Conservation (phyloP, 306 rosid species). For the Oemleria cerasiformis region DNA sequence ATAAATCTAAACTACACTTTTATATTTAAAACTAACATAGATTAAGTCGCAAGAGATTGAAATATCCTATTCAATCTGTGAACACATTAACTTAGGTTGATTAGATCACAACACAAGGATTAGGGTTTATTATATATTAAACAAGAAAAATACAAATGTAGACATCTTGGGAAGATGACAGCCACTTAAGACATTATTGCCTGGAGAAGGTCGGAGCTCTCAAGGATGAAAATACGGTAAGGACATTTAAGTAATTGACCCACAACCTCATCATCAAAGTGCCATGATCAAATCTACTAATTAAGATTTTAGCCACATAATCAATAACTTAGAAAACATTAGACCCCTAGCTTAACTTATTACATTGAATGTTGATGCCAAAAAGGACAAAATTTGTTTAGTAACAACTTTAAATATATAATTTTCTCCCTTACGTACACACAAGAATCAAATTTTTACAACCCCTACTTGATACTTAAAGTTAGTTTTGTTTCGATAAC, state of each 20-base stretch:
- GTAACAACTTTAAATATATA: neutral
- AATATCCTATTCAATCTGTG: neutral
- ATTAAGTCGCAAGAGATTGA: neutral
- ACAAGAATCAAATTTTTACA: neutral
- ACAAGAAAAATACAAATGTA: neutral
- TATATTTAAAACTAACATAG: too few species aligned
- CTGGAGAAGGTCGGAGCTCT: slow-evolving; percentile 14
- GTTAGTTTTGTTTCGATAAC: too few species aligned
- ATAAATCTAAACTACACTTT: neutral
- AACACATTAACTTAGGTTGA: neutral
- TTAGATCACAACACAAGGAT: neutral
- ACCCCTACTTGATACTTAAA: neutral
- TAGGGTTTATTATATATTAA: neutral
- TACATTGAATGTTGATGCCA: neutral
- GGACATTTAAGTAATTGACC: neutral
- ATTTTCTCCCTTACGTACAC: neutral
- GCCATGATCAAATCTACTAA: too few species aligned
- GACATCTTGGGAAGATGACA: slow-evolving; percentile 1
- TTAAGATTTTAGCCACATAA: neutral
- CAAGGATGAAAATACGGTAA: slow-evolving; percentile 6
- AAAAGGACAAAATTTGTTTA: neutral
- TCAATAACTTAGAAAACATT: neutral
- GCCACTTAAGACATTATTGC: slow-evolving; percentile 7
- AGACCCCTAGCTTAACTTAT: neutral
- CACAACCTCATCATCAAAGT: neutral